Conservation (phyloP, 805 yeast species). For the Metschnikowia colocasiae region DNA sequence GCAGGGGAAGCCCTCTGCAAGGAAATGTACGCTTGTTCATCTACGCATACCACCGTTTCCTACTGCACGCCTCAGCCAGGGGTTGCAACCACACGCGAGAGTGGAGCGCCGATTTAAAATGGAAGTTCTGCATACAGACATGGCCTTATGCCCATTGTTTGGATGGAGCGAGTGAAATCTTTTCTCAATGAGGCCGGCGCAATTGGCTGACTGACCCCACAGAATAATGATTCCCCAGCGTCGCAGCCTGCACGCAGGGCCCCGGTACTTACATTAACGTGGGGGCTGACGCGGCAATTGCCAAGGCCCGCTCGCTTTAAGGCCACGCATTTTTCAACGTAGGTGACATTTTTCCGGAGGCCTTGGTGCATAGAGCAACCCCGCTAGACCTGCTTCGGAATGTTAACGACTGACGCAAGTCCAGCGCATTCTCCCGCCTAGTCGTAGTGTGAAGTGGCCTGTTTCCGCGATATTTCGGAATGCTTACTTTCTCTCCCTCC, state of each 20-base stretch:
- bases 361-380: not conserved
- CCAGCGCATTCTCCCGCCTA: not conserved
- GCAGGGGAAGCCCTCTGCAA: not conserved
- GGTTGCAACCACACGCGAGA: not conserved
- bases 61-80: not conserved
- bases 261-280: not conserved
- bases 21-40: not conserved
- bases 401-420: not conserved
- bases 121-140: not conserved
- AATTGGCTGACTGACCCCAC: slow-evolving; percentile 3
- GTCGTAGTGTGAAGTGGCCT: not conserved
- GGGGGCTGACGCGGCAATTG: slow-evolving; percentile 1
- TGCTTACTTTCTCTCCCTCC: not conserved
- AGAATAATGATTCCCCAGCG: not conserved
- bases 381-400: not conserved
- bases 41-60: not conserved
- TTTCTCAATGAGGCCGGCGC: not conserved
- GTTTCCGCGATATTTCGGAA: not conserved
- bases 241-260: not conserved
- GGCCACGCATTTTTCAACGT: not conserved
- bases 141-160: not conserved
- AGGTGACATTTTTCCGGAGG: slow-evolving; percentile 1
- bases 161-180: not conserved
- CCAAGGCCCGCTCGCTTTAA: not conserved
- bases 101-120: not conserved